Evolutionary conservation across 495 filamentous ascomycete species (phyloP).

Genomic region (Chaetomidium leptoderma): DNA sequence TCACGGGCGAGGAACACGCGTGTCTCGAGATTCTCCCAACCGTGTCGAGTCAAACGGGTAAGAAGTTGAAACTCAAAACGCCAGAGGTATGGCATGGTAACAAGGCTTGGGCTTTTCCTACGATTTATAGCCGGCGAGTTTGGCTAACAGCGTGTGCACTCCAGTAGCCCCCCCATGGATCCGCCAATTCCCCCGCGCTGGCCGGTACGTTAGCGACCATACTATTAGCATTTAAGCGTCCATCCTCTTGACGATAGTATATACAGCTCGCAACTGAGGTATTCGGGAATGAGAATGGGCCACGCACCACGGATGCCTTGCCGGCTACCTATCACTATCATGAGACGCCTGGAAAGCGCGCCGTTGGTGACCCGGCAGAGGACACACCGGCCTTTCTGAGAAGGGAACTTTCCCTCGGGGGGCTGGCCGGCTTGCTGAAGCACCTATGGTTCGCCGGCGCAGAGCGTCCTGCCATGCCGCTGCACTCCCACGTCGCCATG

Average conservation of each 20-base stretch:
- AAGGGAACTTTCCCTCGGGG: slow-evolving; percentile 17
- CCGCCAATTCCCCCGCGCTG: slow-evolving; percentile 1
- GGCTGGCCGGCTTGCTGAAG: slow-evolving; percentile 11
- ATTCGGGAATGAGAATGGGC: slow-evolving; percentile 6
- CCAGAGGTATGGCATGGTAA: not conserved
- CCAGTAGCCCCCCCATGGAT: slow-evolving; percentile 4
- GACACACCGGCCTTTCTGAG: slow-evolving; percentile 13
- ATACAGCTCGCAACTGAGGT: slow-evolving; percentile 12
- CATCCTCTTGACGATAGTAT: slow-evolving; percentile 5
- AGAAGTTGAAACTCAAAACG: not conserved
- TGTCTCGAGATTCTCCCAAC: not conserved
- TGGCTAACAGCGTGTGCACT: not conserved
- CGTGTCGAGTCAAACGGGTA: not conserved
- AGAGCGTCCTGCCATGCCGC: slow-evolving; percentile 12
- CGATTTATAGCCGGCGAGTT: not conserved
- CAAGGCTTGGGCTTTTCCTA: not conserved
- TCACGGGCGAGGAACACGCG: not conserved
- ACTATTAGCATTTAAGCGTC: slow-evolving; percentile 1
- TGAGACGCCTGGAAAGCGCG: slow-evolving; percentile 7
- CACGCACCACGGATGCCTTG: slow-evolving; percentile 10
- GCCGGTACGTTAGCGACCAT: slow-evolving; percentile 7
- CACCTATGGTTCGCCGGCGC: slow-evolving; percentile 22
- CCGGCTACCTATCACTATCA: slow-evolving; percentile 18
- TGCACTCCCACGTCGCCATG: slow-evolving; percentile 12
- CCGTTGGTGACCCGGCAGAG: slow-evolving; percentile 12